phyloP scores from a whole-genome alignment of 768 basidiomycete species.

The Agrocybe pediades region DNA sequence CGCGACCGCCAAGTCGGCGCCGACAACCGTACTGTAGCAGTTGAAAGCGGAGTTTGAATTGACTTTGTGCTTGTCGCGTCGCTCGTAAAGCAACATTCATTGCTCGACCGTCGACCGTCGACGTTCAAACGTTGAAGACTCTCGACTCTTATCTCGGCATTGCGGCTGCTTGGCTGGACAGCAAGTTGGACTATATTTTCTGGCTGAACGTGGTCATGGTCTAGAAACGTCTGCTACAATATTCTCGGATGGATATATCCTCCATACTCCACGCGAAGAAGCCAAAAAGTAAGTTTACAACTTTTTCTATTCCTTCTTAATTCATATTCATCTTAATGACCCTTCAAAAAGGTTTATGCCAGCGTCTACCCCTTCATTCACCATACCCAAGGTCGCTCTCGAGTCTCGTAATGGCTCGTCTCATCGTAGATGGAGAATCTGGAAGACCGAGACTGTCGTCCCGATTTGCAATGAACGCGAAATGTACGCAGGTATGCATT shows the following conservation, averaged over 20 bases:
- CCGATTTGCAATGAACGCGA: slow-evolving; percentile 53
- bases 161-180: no score
- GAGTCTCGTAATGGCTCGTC: slow-evolving; percentile 55
- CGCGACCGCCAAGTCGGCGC: no score
- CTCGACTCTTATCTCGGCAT: no score
- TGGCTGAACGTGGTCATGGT: slow-evolving; percentile 60
- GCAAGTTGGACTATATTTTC: slow-evolving; percentile 54
- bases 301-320: not conserved
- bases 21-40: no score
- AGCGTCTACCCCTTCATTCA: slow-evolving; percentile 52
- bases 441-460: slow-evolving; percentile 53
- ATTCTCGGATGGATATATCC: slow-evolving; percentile 49
- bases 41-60: no score
- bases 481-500: slow-evolving; percentile 55
- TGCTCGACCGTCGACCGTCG: no score
- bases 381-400: slow-evolving; percentile 57
- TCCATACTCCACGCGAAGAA: slow-evolving; percentile 58
- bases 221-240: slow-evolving; percentile 62
- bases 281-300: slow-evolving; percentile 51
- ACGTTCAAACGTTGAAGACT: no score
- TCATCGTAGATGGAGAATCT: slow-evolving; percentile 53
- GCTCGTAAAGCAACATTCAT: no score
- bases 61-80: no score
- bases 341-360: slow-evolving; percentile 60
- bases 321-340: slow-evolving; percentile 6